Evolutionary conservation across 768 basidiomycete genomes (phyloP).

Genomic region (Termitomyces sp.): DNA sequence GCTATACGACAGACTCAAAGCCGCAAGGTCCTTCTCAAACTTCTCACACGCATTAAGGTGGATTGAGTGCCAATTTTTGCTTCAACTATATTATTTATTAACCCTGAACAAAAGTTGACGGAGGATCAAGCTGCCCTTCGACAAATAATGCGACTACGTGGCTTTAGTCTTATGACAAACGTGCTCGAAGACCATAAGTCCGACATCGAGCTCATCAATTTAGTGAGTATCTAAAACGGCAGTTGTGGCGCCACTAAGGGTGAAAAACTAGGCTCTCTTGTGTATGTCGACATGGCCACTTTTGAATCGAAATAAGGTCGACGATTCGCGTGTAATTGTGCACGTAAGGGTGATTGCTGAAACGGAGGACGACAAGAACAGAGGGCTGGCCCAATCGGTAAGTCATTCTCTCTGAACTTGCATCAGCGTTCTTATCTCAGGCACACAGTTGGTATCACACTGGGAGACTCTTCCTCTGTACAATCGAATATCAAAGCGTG

Average conservation of each 20-base stretch:
- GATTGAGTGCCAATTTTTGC: conserved; percentile 1
- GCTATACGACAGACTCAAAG: conserved; percentile 88
- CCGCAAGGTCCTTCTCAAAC: conserved; percentile 74
- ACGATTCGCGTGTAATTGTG: conserved; percentile 65
- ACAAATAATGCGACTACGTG: conserved; percentile 88
- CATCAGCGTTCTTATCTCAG: neutral
- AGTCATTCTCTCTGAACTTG: conserved; percentile 11
- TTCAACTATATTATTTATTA: neutral
- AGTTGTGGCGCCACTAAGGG: neutral
- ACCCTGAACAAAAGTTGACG: conserved; percentile 58
- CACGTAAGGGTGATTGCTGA: conserved; percentile 55
- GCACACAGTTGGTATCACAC: conserved; percentile 62
- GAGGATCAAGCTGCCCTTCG: conserved; percentile 74
- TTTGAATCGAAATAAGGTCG: conserved; percentile 85
- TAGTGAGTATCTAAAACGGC: conserved; percentile 44
- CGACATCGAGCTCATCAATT: conserved; percentile 66
- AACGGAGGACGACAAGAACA: conserved; percentile 55
- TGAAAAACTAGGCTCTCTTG: conserved; percentile 47
- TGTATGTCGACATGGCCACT: conserved; percentile 80
- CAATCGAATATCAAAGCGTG: conserved; percentile 83
- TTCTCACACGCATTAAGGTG: conserved; percentile 85
- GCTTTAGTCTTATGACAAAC: conserved; percentile 89
- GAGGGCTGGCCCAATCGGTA: conserved; percentile 62
- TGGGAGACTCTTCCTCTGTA: conserved; percentile 79
- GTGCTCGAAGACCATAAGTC: conserved; percentile 72